A percentile compares a stretch with the other conserved stretches of the same genome.
Evolutionary conservation across 2,329 filamentous ascomycete species (phyloP).

Genomic region (Ophiocordyceps camponoti-saundersi): DNA sequence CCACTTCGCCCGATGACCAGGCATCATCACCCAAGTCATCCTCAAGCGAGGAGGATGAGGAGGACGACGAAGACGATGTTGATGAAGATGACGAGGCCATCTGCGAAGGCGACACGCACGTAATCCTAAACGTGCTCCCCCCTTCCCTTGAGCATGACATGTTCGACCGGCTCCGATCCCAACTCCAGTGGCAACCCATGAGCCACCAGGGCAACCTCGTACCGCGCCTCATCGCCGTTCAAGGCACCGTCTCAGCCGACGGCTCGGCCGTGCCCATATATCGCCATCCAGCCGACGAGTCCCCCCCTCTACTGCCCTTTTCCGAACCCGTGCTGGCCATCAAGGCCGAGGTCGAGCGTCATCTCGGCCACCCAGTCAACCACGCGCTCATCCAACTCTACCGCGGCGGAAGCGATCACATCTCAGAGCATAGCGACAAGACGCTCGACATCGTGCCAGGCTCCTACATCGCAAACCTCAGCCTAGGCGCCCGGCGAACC

Average conservation of each 20-base stretch:
- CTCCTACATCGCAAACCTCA: slow-evolving; percentile 82
- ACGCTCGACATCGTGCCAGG: slow-evolving; percentile 73
- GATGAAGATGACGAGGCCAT: slow-evolving; percentile 18
- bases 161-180: slow-evolving; percentile 53
- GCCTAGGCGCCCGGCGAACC: slow-evolving; percentile 75
- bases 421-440: slow-evolving; percentile 94
- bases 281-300: slow-evolving; percentile 81
- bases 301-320: slow-evolving; percentile 60
- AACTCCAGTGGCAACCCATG: slow-evolving; percentile 85
- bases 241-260: slow-evolving; percentile 52
- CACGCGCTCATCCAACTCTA: slow-evolving; percentile 90
- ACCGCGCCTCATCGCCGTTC: slow-evolving; percentile 77
- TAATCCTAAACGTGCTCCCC: slow-evolving; percentile 56
- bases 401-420: slow-evolving; percentile 75
- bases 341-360: slow-evolving; percentile 48
- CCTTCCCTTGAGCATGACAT: slow-evolving; percentile 33
- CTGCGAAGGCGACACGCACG: slow-evolving; percentile 65
- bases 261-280: slow-evolving; percentile 69
- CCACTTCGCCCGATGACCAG: no score
- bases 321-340: slow-evolving; percentile 55
- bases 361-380: slow-evolving; percentile 67
- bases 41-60: neutral
- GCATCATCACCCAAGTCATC: no score
- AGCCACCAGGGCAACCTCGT: slow-evolving; percentile 82
- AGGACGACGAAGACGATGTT: neutral